Evolutionary conservation across 768 basidiomycete species (phyloP).

Genomic region (Lentinus brumalis): DNA sequence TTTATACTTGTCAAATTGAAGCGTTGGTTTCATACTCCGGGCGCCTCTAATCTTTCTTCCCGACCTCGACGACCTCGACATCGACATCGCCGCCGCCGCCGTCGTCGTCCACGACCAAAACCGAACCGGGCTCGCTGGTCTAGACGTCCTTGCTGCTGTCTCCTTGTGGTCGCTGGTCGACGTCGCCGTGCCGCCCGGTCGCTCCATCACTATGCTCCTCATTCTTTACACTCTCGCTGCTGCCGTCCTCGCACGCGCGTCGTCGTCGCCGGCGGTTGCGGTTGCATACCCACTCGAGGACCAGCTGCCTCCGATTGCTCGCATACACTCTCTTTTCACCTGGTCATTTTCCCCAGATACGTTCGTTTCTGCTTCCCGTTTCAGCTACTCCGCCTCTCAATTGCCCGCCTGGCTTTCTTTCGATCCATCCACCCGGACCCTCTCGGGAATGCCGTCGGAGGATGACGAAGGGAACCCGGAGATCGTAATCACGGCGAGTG

Average conservation of each 20-base stretch:
- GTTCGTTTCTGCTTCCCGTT: conserved; percentile 52
- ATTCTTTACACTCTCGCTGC: conserved; percentile 19
- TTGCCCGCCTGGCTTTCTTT: conserved; percentile 83
- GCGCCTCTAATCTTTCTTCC: conserved; percentile 11
- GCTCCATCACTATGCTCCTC: conserved; percentile 28
- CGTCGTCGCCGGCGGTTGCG: conserved; percentile 38
- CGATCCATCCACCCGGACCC: conserved; percentile 56
- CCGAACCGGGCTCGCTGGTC: background rate
- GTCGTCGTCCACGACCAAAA: background rate
- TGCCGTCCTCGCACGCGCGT: conserved; percentile 2
- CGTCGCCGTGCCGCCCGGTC: conserved; percentile 11
- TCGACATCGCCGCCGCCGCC: background rate
- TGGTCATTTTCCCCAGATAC: conserved; percentile 73
- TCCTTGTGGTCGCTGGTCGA: conserved; percentile 26
- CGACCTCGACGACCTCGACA: conserved; percentile 19
- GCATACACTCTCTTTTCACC: conserved; percentile 59
- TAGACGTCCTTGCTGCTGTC: conserved; percentile 7
- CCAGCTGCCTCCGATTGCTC: conserved; percentile 82
- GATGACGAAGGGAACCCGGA: conserved; percentile 62
- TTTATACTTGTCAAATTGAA: no score
- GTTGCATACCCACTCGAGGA: conserved; percentile 62
- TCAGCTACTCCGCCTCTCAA: conserved; percentile 53
- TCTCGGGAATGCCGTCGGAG: conserved; percentile 67
- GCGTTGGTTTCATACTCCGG: no score
- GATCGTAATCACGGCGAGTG: conserved; percentile 67